Conservation (phyloP, 805 yeast species). For the Wickerhamiella cacticola region DNA sequence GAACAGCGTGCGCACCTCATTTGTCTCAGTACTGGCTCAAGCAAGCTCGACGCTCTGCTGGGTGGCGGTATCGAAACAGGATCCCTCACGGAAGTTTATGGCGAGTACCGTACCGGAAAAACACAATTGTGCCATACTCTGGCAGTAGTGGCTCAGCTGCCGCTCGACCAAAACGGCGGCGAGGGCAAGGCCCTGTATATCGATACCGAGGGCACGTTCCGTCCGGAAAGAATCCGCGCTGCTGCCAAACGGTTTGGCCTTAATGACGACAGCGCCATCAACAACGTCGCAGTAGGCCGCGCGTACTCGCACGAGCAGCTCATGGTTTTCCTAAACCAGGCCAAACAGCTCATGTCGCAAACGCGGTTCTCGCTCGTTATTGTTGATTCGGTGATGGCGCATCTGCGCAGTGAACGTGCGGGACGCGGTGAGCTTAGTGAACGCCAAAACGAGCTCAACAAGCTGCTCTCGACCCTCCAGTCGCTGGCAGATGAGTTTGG, state of each 20-base stretch:
- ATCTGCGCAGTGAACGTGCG: conserved; percentile 84
- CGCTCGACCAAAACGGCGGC: conserved; percentile 95
- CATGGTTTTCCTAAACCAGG: conserved; percentile 68
- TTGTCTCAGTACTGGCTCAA: conserved; percentile 90
- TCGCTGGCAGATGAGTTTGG: conserved; percentile 96
- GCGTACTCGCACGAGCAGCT: conserved; percentile 98
- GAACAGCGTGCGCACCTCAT: conserved; percentile 80
- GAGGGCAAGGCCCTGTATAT: conserved; percentile 95
- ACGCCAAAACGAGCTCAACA: conserved; percentile 87
- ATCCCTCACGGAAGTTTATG: conserved; percentile 88
- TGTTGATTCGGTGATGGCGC: conserved; percentile 96
- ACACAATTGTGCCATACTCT: conserved; percentile 94
- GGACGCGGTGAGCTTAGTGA: conserved; percentile 96
- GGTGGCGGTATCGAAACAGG: conserved; percentile 99
- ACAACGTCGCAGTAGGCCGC: conserved; percentile 93
- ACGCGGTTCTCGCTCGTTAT: conserved; percentile 79
- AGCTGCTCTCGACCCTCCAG: conserved; percentile 81
- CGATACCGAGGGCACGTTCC: conserved; percentile 94
- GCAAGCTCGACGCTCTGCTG: conserved; percentile 77
- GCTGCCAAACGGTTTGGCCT: conserved; percentile 87
- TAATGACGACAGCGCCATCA: conserved; percentile 86
- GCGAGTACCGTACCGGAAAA: conserved; percentile 96
- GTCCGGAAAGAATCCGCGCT: conserved; percentile 80
- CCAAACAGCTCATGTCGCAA: conserved; percentile 93
- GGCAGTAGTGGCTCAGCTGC: conserved; percentile 93